Conservation (phyloP, 495 filamentous ascomycete genomes). For the Massariosphaeria phaeospora region DNA sequence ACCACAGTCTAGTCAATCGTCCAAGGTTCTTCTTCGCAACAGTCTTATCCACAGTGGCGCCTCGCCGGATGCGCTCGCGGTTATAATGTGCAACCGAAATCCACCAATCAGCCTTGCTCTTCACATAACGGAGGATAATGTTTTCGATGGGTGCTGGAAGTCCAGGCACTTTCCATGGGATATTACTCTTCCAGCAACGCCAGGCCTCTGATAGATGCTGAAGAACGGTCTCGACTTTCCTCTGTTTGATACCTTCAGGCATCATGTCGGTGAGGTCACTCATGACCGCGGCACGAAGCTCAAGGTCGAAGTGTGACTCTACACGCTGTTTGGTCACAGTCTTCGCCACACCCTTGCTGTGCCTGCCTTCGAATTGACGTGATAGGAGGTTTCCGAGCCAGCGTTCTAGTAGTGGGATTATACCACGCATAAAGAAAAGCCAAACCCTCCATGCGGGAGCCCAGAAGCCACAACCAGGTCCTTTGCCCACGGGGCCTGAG, state of each 20-base stretch:
- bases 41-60: conserved; percentile 97
- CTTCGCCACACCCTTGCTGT: conserved; percentile 99
- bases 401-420: conserved; percentile 91
- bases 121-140: conserved; percentile 96
- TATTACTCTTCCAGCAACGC: conserved; percentile 99
- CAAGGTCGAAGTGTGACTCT: conserved; percentile 97
- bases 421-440: conserved; percentile 99
- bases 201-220: conserved; percentile 97
- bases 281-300: conserved; percentile 97
- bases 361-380: conserved; percentile 95
- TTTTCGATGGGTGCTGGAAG: conserved; percentile 96
- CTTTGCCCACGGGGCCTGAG: conserved; percentile 94
- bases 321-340: conserved; percentile 99
- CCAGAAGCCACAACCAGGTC: conserved; percentile 98
- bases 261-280: conserved; percentile 99
- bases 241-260: conserved; percentile 99
- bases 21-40: conserved; percentile 99
- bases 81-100: conserved; percentile 98
- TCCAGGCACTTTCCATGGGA: conserved; percentile 98
- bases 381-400: conserved; percentile 97
- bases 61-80: conserved; percentile 89
- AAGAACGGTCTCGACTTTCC: conserved; percentile 96
- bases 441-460: conserved; percentile 98
- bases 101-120: conserved; percentile 99
- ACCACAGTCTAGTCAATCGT: conserved; percentile 88